A percentile compares a stretch with the other conserved stretches of the same genome.
Conservation (phyloP, 768 basidiomycete genomes). For the Hemileccinum rubropunctum region DNA sequence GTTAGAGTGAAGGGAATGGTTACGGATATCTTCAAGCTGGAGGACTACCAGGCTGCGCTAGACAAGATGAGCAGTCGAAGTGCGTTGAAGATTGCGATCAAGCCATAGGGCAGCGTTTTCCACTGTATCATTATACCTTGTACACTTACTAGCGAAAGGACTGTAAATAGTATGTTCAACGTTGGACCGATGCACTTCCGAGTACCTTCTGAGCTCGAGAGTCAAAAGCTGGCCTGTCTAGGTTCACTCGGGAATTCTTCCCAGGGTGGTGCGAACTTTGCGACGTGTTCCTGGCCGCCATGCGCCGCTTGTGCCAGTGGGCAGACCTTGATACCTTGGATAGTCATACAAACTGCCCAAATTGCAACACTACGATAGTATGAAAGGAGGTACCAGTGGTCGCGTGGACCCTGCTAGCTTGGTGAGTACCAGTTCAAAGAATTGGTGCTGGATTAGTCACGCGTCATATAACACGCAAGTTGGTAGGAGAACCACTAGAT, state of each 20-base stretch:
- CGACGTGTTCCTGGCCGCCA: neutral
- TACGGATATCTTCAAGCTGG: constrained; percentile 62
- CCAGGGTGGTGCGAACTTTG: neutral
- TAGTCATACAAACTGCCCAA: neutral
- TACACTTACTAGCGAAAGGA: neutral
- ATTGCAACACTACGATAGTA: neutral
- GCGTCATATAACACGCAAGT: constrained; percentile 7
- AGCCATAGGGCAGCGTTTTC: constrained; percentile 36
- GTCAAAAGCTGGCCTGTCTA: too few relatives aligned
- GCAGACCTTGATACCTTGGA: too few relatives aligned
- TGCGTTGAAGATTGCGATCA: constrained; percentile 61
- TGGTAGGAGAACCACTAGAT: constrained; percentile 49
- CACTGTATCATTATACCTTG: constrained; percentile 24
- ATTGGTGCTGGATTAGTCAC: neutral
- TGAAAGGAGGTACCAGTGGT: neutral
- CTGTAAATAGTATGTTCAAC: neutral
- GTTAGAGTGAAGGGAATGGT: constrained; percentile 82
- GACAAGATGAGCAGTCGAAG: constrained; percentile 69
- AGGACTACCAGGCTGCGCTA: constrained; percentile 67
- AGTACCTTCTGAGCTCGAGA: too few relatives aligned
- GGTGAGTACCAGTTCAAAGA: constrained; percentile 7
- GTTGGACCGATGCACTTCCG: too few relatives aligned
- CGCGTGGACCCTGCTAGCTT: constrained; percentile 2
- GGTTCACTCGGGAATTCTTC: neutral
- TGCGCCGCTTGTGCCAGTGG: too few relatives aligned